These are phyloP conservation scores for Monosporascus sp. DNA, from an alignment of 2,329 filamentous ascomycete species.

Conservation along the genomic window DNA sequence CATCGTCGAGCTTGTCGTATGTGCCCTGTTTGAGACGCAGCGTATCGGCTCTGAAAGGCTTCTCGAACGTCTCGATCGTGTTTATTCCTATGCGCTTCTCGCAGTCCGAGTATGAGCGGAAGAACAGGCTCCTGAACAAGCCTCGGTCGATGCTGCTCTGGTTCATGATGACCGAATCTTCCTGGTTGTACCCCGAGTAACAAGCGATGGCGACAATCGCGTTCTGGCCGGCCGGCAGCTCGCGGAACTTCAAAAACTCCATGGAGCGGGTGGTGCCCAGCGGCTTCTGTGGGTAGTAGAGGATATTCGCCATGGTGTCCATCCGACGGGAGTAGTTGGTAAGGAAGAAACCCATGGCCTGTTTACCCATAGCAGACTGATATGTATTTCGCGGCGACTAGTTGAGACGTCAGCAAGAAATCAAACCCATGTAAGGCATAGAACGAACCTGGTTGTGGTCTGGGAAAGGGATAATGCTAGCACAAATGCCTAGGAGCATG, in stretches of 20 bases:
- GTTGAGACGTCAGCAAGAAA: constrained; percentile 25
- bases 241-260: constrained; percentile 98
- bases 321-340: constrained; percentile 96
- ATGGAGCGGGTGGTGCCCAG: constrained; percentile 93
- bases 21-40: constrained; percentile 90
- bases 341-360: constrained; percentile 98
- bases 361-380: constrained; percentile 99
- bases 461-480: constrained; percentile 98
- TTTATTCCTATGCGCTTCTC: constrained; percentile 95
- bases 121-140: constrained; percentile 95
- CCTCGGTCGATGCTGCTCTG: constrained; percentile 98
- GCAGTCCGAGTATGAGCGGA: constrained; percentile 93
- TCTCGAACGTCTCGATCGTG: constrained; percentile 91
- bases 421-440: not conserved
- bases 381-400: constrained; percentile 97
- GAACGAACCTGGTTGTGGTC: constrained; percentile 82
- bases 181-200: constrained; percentile 98
- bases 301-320: constrained; percentile 99
- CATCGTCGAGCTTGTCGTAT: constrained; percentile 95
- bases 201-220: constrained; percentile 96
- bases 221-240: constrained; percentile 93
- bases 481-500: constrained; percentile 98
- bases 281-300: constrained; percentile 98
- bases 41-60: constrained; percentile 83
- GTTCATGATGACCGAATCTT: constrained; percentile 99